Evolutionary conservation across 768 basidiomycete genomes (phyloP), one percentile per base, ranked within the genome.

Genomic region (Boletales sp.): DNA sequence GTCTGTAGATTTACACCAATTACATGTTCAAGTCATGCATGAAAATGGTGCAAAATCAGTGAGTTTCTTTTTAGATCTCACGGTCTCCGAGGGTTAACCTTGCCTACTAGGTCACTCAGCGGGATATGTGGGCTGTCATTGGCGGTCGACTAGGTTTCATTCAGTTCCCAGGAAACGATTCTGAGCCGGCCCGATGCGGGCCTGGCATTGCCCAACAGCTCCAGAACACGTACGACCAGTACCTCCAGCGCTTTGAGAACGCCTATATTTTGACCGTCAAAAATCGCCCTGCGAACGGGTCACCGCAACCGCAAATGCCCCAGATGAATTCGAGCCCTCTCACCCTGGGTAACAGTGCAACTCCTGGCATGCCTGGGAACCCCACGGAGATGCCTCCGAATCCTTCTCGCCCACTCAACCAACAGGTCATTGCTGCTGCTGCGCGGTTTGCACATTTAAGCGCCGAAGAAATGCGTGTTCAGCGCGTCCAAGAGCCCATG

Each of bases 111-210:
- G 78, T 84, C 12, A 70, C 70, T 21, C 67, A 69, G 49, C 75
- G 76, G 41, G 84, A 86, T 32, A 53, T 73, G 50, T 89, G 87
- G 87, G 59, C 77, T 14, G 69, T 84, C 40, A 79, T 90, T 49
- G 87, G 79, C 15, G 87, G 77, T n/a, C 77, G 75, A 19, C 72
- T 90, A 66, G 83, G 81, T 15, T 80, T 83, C 57, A 74, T 83
- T 3, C 75, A 82, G 46, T 86, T 87, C 55, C 82, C 82, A 3
- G 83, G 75, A 5, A 78, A 69, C 11, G 82, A 79, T 1, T 64
- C 71, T 5, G 82, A 86, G 53, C 84, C 86, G 11, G 72, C 79
- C 5, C 82, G 78, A 57, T 75, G 77, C 25, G 83, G 82, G 4
- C 86, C 85, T 2, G 82, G 68, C 19, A 73, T 79, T 30, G 87